Base-by-base conservation (phyloP, 176 grass and related monocot species). In the Alloteropsis semialata region DNA sequence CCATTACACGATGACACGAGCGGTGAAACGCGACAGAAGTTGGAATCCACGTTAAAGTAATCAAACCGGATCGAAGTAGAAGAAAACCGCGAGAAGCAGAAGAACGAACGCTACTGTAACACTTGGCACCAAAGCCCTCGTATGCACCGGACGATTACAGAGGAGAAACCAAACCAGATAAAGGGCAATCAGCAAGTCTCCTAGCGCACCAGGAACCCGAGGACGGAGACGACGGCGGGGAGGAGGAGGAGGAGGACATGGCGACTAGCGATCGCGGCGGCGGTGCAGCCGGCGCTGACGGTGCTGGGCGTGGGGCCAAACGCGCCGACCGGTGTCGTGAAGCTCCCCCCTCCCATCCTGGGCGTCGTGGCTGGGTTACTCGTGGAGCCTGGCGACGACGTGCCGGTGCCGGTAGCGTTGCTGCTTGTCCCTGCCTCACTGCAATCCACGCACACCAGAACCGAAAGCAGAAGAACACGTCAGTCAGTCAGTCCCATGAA, bases 361-460 rank as follows among this genome's bases (percentile, higher is more conserved):
- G 88, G 82, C 28, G 88, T 63, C 1, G 53, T 54, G 0, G 53
- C 6, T 15, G 87, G 61, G 63, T 65, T 65, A 1, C 54, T 81
- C 2, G 70, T 42, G 2, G 82, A 37, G 71, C 82, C 71, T 15
- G 77, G 70, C 0, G 82, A 70, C 32, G 77, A 51, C 27, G 82
- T 37, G 22, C 28, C 49, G 0, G 65, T 56, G 5, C 78, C 49
- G 50, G 50, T 53, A 22, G 19, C 6, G 59, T 54, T 59, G 82
- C 42, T 27, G 82, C 77, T 85, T 22, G 88, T 89, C 55, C 88
- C 88, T 0, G 88, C 88, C 3, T 74, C 63, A 33, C 88, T 88
- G 86, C 43, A 30, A 8, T 3, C 42, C 1, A 33, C 5, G 33
- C 18, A 34, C 28, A 27, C 21, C 37, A 22, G 3, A 7, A 6